A percentile compares a stretch with the other conserved stretches of the same genome.
These are phyloP conservation scores for Puya raimondii DNA, from an alignment of 176 grass and related monocot species.

Conservation along the genomic window DNA sequence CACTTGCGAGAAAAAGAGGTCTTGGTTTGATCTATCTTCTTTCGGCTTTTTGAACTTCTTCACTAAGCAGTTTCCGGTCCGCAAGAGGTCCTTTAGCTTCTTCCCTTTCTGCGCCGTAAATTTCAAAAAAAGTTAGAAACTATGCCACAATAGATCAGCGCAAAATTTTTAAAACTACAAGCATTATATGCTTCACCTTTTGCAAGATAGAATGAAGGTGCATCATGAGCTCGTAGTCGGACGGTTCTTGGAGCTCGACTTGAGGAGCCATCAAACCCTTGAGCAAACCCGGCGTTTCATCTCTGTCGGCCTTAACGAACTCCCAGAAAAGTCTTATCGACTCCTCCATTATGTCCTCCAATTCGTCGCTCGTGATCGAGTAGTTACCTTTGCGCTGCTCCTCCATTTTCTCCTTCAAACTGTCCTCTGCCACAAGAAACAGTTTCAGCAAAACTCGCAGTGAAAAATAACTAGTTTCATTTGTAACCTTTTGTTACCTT, in stretches of 20 bases:
- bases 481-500: conserved; percentile 36
- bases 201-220: conserved; percentile 52
- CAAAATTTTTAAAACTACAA: background rate
- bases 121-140: background rate
- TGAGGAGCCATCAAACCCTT: conserved; percentile 51
- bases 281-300: conserved; percentile 45
- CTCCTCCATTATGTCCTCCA: conserved; percentile 85
- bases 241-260: conserved; percentile 60
- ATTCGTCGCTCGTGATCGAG: conserved; percentile 48
- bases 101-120: conserved; percentile 61
- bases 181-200: conserved; percentile 41
- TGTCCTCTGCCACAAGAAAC: conserved; percentile 49
- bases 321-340: conserved; percentile 74
- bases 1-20: conserved; percentile 88
- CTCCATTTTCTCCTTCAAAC: conserved; percentile 66
- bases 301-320: conserved; percentile 79
- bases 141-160: background rate
- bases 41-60: conserved; percentile 98
- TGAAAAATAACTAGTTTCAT: too few relatives aligned
- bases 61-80: conserved; percentile 81
- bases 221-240: conserved; percentile 55
- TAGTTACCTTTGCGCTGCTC: conserved; percentile 65
- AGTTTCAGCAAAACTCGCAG: background rate
- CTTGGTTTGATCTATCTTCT: conserved; percentile 71
- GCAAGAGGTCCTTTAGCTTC: conserved; percentile 75